A percentile compares a stretch with the other conserved stretches of the same genome.
These are phyloP conservation scores for Passalora sequoiae DNA, from an alignment of 2,329 filamentous ascomycete species.

Conservation along the genomic window DNA sequence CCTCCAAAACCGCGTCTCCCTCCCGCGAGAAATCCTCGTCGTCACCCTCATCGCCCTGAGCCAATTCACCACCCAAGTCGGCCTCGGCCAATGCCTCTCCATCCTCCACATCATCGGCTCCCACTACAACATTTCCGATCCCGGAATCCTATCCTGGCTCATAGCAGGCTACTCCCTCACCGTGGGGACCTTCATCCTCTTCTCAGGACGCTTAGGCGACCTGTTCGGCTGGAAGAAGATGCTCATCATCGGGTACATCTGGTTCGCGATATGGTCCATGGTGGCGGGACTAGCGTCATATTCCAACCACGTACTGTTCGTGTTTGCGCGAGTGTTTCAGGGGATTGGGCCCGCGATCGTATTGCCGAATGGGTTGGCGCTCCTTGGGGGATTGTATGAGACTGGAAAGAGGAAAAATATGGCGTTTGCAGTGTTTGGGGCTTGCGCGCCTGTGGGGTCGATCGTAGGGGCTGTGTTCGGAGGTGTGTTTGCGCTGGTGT, in stretches of 20 bases:
- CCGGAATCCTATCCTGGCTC: constrained; percentile 43
- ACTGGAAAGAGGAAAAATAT: constrained; percentile 36
- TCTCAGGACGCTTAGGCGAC: constrained; percentile 43
- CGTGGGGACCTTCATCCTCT: constrained; percentile 44
- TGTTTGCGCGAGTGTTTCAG: constrained; percentile 37
- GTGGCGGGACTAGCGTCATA: constrained; percentile 39
- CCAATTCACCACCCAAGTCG: constrained; percentile 30
- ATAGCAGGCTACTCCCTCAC: constrained; percentile 42
- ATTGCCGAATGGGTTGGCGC: constrained; percentile 35
- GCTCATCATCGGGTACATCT: constrained; percentile 38
- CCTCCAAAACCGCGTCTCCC: constrained; percentile 25
- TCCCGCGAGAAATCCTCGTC: constrained; percentile 30
- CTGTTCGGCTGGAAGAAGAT: constrained; percentile 42
- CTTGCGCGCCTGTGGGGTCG: constrained; percentile 33
- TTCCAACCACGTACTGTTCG: constrained; percentile 29
- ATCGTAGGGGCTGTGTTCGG: constrained; percentile 32
- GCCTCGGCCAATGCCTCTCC: constrained; percentile 25
- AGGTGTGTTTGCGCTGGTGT: constrained; percentile 31
- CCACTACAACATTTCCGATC: constrained; percentile 37
- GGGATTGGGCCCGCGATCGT: constrained; percentile 37
- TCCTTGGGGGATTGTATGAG: constrained; percentile 33
- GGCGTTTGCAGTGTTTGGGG: constrained; percentile 36
- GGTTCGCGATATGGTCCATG: constrained; percentile 39
- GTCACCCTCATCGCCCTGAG: constrained; percentile 27
- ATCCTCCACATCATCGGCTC: constrained; percentile 39